These are phyloP conservation scores for Neospermospora avenae DNA, from an alignment of 2,329 filamentous ascomycete species.

Conservation along the genomic window DNA sequence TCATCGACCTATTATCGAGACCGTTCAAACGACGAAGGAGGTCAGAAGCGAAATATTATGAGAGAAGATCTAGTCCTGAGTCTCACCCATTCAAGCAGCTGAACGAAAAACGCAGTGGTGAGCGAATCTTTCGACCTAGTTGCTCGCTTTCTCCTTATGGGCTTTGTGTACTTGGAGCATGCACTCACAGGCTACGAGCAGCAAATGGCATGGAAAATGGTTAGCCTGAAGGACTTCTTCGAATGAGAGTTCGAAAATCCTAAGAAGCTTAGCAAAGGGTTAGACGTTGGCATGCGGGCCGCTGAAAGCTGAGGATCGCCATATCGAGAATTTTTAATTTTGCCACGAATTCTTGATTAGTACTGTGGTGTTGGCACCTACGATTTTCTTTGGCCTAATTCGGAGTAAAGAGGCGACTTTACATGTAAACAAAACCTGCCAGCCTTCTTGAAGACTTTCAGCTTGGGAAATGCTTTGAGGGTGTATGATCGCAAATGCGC, in stretches of 20 bases:
- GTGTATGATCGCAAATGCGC: too few relatives aligned
- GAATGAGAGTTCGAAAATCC: slow-evolving; percentile 1
- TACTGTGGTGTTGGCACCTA: slow-evolving; percentile 7
- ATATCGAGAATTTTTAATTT: slow-evolving; percentile 37
- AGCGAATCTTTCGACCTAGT: slow-evolving; percentile 9
- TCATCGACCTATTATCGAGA: neutral
- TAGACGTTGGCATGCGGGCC: slow-evolving; percentile 33
- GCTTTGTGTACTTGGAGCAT: neutral
- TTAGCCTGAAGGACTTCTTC: too few relatives aligned
- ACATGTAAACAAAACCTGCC: slow-evolving; percentile 35
- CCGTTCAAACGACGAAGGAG: neutral
- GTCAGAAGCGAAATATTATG: neutral
- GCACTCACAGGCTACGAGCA: neutral
- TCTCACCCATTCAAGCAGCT: neutral
- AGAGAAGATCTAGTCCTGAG: neutral
- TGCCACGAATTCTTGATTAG: slow-evolving; percentile 48
- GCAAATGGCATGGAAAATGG: too few relatives aligned
- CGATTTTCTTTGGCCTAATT: slow-evolving; percentile 38
- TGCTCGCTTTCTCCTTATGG: slow-evolving; percentile 13
- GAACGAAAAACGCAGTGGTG: neutral
- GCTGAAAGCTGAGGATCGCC: slow-evolving; percentile 35
- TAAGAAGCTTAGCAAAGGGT: slow-evolving; percentile 10
- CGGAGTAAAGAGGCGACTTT: slow-evolving; percentile 42
- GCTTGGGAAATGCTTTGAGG: too few relatives aligned
- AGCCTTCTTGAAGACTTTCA: neutral